Conservation (phyloP, 2,329 filamentous ascomycete species). For the Grosmannia serpens region DNA sequence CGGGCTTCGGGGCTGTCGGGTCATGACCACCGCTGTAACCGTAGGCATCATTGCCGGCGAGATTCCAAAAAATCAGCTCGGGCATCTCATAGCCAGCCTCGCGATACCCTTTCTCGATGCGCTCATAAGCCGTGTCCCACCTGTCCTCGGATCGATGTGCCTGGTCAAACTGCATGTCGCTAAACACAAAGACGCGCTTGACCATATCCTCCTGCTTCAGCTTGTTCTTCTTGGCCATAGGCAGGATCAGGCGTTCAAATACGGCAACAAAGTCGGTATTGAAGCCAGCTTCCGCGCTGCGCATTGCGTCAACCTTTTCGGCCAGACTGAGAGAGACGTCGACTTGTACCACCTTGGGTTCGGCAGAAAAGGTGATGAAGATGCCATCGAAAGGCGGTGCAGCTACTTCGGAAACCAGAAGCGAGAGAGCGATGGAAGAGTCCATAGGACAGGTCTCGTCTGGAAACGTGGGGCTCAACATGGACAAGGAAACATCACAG, state of each 20-base stretch:
- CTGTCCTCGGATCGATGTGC: slow-evolving; percentile 13
- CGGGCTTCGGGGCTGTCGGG: slow-evolving; percentile 33
- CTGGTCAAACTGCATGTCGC: slow-evolving; percentile 47
- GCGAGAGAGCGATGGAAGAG: slow-evolving; percentile 41
- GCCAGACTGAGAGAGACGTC: slow-evolving; percentile 25
- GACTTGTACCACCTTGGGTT: slow-evolving; percentile 29
- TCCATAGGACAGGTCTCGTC: slow-evolving; percentile 41
- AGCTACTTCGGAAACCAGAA: slow-evolving; percentile 42
- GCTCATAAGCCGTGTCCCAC: slow-evolving; percentile 37
- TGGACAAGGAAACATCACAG: slow-evolving; percentile 46
- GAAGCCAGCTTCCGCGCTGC: slow-evolving; percentile 23
- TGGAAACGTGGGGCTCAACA: slow-evolving; percentile 25
- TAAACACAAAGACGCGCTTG: slow-evolving; percentile 49
- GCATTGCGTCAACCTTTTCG: slow-evolving; percentile 28
- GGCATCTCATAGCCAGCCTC: slow-evolving; percentile 45
- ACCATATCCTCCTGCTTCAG: slow-evolving; percentile 46
- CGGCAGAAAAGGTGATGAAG: slow-evolving; percentile 41
- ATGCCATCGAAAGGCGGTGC: slow-evolving; percentile 39
- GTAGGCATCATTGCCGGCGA: too few relatives aligned
- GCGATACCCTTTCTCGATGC: slow-evolving; percentile 32
- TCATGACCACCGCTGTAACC: slow-evolving; percentile 17
- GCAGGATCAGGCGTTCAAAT: slow-evolving; percentile 41
- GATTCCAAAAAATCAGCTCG: slow-evolving; percentile 49
- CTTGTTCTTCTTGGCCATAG: slow-evolving; percentile 37
- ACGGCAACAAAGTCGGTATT: slow-evolving; percentile 43